Percentiles rank a stretch among this genome's conserved stretches.
Conservation (phyloP, 352 stramenopile genomes). For the Globisporangium cylindrosporum region DNA sequence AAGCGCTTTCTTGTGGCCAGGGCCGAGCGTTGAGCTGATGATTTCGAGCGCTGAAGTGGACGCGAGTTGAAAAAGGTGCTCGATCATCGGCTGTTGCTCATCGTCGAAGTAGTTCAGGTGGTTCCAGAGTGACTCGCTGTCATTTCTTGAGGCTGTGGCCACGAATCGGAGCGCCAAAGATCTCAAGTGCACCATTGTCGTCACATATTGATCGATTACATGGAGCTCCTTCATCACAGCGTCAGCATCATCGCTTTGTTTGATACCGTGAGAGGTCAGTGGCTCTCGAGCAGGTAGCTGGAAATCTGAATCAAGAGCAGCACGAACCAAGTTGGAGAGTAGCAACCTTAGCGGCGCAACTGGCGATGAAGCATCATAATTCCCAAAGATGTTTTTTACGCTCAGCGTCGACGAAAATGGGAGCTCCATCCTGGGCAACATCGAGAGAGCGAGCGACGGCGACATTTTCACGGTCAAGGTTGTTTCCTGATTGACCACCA, state of each 20-base stretch:
- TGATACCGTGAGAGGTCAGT: neutral
- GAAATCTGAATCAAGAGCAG: neutral
- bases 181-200: conserved; percentile 15
- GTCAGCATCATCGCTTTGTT: neutral
- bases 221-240: neutral
- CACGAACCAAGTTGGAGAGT: neutral
- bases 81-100: neutral
- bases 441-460: neutral
- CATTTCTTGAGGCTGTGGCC: neutral
- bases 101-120: neutral
- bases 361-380: too few relatives aligned
- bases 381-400: neutral
- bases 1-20: conserved; percentile 32
- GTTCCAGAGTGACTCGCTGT: neutral
- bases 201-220: neutral
- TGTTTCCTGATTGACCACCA: neutral
- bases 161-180: conserved; percentile 29
- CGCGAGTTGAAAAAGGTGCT: conserved; percentile 29
- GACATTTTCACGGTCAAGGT: neutral
- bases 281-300: neutral
- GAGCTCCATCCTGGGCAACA: neutral
- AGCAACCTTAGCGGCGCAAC: neutral
- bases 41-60: conserved; percentile 18
- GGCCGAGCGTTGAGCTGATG: conserved; percentile 21
- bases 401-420: conserved; percentile 7